Conservation (phyloP, 345 rosid species). For the Firmiana major region DNA sequence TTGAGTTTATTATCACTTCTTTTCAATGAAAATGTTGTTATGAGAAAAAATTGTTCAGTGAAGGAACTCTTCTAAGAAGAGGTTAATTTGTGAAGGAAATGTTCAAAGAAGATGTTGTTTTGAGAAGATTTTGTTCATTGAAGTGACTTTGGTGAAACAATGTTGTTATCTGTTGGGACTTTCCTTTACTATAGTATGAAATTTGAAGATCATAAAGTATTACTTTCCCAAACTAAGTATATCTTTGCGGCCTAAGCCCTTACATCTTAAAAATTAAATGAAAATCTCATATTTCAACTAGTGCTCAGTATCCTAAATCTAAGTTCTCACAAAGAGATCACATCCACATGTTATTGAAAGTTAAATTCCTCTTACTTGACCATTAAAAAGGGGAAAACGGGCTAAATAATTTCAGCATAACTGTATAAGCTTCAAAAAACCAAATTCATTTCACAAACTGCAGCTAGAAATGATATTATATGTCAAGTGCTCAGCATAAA, state of each 20-base stretch:
- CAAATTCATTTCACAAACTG: not conserved
- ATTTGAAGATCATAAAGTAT: too few relatives aligned
- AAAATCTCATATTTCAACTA: not conserved
- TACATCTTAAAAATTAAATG: not conserved
- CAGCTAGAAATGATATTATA: not conserved
- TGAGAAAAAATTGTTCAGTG: too few relatives aligned
- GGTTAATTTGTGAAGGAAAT: too few relatives aligned
- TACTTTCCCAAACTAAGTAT: too few relatives aligned
- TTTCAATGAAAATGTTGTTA: too few relatives aligned
- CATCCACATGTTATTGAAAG: not conserved
- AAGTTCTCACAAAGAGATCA: not conserved
- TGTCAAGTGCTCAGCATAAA: not conserved
- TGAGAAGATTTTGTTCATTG: too few relatives aligned
- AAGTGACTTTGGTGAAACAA: too few relatives aligned
- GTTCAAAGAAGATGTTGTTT: too few relatives aligned
- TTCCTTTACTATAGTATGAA: too few relatives aligned
- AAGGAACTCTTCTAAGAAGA: too few relatives aligned
- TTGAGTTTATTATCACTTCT: too few relatives aligned
- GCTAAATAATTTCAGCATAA: not conserved
- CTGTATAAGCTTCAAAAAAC: not conserved
- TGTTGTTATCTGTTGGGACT: too few relatives aligned
- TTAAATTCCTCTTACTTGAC: not conserved
- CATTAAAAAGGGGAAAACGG: not conserved
- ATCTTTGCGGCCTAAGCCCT: not conserved
- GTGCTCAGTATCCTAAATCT: not conserved